A percentile compares a stretch with the other conserved stretches of the same genome.
These are phyloP conservation scores for Phytophthora pseudosyringae DNA, from an alignment of 352 stramenopile species.

Conservation along the genomic window DNA sequence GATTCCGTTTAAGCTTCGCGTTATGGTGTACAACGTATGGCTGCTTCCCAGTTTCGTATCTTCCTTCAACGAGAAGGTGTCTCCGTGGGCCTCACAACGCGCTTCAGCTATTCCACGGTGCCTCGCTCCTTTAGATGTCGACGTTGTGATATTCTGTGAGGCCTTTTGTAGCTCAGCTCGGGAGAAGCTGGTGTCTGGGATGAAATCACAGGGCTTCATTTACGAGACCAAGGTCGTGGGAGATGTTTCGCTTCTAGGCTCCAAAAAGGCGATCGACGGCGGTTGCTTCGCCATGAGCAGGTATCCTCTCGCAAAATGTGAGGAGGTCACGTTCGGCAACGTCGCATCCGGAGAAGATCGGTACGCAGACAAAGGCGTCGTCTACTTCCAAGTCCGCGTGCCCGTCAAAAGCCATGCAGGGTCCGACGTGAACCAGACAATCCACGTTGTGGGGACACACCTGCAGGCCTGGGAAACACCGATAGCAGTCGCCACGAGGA, in stretches of 20 bases:
- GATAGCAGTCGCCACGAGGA: constrained; percentile 44
- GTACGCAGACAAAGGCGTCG: constrained; percentile 67
- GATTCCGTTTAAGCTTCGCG: constrained; percentile 50
- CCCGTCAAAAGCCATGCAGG: constrained; percentile 10
- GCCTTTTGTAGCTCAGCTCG: constrained; percentile 59
- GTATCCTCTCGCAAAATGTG: constrained; percentile 58
- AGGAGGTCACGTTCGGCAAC: constrained; percentile 70
- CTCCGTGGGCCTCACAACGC: constrained; percentile 49
- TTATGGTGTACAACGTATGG: constrained; percentile 83
- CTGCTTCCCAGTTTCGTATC: constrained; percentile 65
- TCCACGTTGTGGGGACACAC: constrained; percentile 73
- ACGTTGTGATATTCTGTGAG: constrained; percentile 80
- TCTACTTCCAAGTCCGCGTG: constrained; percentile 64
- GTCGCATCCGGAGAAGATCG: constrained; percentile 61
- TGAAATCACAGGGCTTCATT: constrained; percentile 71
- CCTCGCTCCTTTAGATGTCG: constrained; percentile 43
- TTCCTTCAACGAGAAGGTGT: constrained; percentile 71
- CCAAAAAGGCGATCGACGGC: constrained; percentile 68
- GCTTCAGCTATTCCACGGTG: constrained; percentile 62
- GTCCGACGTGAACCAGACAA: constrained; percentile 29
- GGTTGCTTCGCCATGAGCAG: constrained; percentile 77
- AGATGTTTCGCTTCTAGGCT: constrained; percentile 50
- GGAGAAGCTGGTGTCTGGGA: constrained; percentile 57
- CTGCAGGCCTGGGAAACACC: constrained; percentile 72
- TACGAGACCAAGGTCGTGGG: constrained; percentile 76